Conservation (phyloP, 345 rosid species). For the Carallia pectinifolia region DNA sequence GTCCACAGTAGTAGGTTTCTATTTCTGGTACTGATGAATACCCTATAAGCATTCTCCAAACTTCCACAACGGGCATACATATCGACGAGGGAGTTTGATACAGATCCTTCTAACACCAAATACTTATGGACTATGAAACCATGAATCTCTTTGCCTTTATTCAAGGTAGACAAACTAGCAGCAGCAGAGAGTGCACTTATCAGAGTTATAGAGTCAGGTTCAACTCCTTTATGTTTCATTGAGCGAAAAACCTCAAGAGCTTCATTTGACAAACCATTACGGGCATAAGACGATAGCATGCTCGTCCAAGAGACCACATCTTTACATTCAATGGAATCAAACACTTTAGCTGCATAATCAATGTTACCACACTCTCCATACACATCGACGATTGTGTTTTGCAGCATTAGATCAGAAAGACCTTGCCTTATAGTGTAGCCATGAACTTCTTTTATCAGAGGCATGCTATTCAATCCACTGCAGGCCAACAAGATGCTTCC, state of each 20-base stretch:
- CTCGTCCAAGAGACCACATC: constrained; percentile 91
- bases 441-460: constrained; percentile 61
- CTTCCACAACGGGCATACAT: constrained; percentile 82
- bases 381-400: constrained; percentile 56
- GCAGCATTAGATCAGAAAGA: constrained; percentile 54
- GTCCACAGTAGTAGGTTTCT: constrained; percentile 63
- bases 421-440: constrained; percentile 58
- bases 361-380: constrained; percentile 63
- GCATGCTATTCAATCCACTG: constrained; percentile 40
- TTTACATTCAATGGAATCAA: constrained; percentile 51
- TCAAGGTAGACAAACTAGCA: constrained; percentile 58
- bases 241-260: constrained; percentile 51
- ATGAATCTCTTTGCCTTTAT: constrained; percentile 77
- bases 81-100: constrained; percentile 63
- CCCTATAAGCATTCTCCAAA: constrained; percentile 49
- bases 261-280: constrained; percentile 53
- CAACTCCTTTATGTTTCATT: constrained; percentile 48
- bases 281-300: constrained; percentile 70
- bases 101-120: constrained; percentile 52
- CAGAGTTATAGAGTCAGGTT: constrained; percentile 63
- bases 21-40: constrained; percentile 41
- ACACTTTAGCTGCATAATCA: constrained; percentile 54
- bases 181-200: constrained; percentile 60
- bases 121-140: constrained; percentile 56
- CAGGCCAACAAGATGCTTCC: constrained; percentile 71